These are phyloP conservation scores for Candolleomyces efflorescens DNA, from an alignment of 768 basidiomycete species.

Conservation along the genomic window DNA sequence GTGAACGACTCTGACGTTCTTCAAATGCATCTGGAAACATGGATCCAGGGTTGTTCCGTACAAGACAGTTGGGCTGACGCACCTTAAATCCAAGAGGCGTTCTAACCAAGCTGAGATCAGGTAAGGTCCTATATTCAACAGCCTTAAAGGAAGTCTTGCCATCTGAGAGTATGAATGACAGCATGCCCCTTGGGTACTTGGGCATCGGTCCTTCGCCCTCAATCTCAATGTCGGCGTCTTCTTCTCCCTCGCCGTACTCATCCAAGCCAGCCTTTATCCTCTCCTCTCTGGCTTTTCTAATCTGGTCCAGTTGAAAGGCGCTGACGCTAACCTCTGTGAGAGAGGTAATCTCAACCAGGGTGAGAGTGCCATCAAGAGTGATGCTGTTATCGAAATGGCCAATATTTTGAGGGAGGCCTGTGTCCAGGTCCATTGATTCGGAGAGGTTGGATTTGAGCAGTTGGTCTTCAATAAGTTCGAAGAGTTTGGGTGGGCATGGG, in stretches of 20 bases:
- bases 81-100: slow-evolving; percentile 88
- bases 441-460: slow-evolving; percentile 66
- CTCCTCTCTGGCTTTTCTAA: slow-evolving; percentile 59
- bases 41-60: neutral
- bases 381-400: slow-evolving; percentile 28
- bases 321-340: slow-evolving; percentile 85
- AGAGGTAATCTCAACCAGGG: slow-evolving; percentile 71
- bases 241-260: slow-evolving; percentile 38
- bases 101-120: slow-evolving; percentile 62
- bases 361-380: slow-evolving; percentile 36
- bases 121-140: slow-evolving; percentile 71
- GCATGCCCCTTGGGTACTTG: slow-evolving; percentile 77
- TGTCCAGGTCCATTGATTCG: slow-evolving; percentile 68
- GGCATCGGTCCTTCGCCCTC: slow-evolving; percentile 75
- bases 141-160: slow-evolving; percentile 66
- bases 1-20: slow-evolving; percentile 59
- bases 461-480: slow-evolving; percentile 55
- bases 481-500: slow-evolving; percentile 46
- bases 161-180: slow-evolving; percentile 73
- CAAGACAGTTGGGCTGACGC: slow-evolving; percentile 1
- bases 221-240: slow-evolving; percentile 52
- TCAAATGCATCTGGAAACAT: slow-evolving; percentile 58
- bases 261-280: slow-evolving; percentile 51
- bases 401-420: slow-evolving; percentile 57
- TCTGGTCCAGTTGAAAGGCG: slow-evolving; percentile 75